A percentile compares a stretch with the other conserved stretches of the same genome.
Evolutionary conservation across 2,329 filamentous ascomycete species (phyloP).

Genomic region (Sclerotinia spermophila): DNA sequence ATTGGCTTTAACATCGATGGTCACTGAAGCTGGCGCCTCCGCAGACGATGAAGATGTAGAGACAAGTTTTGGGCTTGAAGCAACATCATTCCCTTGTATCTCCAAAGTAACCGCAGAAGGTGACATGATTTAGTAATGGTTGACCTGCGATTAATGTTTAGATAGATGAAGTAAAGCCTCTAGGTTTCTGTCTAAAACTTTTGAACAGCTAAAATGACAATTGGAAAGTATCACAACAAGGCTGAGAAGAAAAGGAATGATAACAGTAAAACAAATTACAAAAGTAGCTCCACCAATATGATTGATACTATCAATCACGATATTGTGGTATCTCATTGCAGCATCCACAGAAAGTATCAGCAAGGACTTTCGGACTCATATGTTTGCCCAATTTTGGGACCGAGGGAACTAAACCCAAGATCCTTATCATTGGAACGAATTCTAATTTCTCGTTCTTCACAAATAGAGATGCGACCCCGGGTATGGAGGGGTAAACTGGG

Average conservation of each 20-base stretch:
- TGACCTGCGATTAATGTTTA: neutral
- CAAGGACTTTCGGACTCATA: neutral
- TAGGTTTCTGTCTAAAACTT: neutral
- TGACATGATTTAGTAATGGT: neutral
- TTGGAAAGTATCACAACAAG: neutral
- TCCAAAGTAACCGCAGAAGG: constrained; percentile 7
- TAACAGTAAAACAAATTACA: neutral
- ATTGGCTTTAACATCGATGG: neutral
- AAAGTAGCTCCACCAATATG: neutral
- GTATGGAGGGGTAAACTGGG: neutral
- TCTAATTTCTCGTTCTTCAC: neutral
- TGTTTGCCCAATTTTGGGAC: neutral
- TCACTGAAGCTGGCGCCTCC: neutral
- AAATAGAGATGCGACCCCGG: neutral
- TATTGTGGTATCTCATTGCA: constrained; percentile 12
- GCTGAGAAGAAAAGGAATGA: neutral
- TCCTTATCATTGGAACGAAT: neutral
- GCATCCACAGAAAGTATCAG: constrained; percentile 9
- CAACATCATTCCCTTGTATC: neutral
- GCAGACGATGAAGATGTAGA: neutral
- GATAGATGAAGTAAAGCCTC: neutral
- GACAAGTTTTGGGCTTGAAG: neutral
- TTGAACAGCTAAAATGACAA: neutral
- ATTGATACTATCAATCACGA: neutral
- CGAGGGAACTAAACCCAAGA: neutral